Evolutionary conservation across 164 flowering plant species (phyloP).

Genomic region (Umbilicus rupestris): DNA sequence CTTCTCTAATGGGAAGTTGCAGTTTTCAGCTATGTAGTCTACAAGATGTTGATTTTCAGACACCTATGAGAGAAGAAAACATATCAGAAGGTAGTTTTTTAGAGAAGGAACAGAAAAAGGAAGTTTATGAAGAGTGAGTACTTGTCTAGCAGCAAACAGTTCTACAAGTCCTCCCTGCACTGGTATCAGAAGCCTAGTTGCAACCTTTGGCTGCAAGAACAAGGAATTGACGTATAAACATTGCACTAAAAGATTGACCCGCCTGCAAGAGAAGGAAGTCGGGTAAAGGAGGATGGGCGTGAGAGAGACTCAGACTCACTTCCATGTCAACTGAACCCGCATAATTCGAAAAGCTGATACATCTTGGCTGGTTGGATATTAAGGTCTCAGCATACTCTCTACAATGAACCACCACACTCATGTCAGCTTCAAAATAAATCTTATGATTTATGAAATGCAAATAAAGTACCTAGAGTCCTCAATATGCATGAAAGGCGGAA

Average conservation of each 20-base stretch:
- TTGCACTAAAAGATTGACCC: neutral
- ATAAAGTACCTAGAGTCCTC: conserved; percentile 48
- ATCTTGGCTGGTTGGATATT: conserved; percentile 52
- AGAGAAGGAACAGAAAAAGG: too few species aligned
- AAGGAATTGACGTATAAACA: neutral
- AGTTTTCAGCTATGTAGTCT: conserved; percentile 39
- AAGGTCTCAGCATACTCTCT: conserved; percentile 52
- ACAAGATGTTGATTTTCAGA: conserved; percentile 47
- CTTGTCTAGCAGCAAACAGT: conserved; percentile 52
- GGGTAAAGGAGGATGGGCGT: neutral
- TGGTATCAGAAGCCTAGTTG: conserved; percentile 57
- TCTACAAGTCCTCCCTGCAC: conserved; percentile 52
- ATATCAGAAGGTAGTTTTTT: neutral
- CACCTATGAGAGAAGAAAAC: conserved; percentile 23
- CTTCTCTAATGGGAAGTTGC: conserved; percentile 31
- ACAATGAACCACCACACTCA: too few species aligned
- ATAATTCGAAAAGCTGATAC: conserved; percentile 40
- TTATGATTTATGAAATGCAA: neutral
- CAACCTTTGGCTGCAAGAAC: conserved; percentile 34
- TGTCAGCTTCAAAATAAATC: neutral
- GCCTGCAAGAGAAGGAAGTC: neutral
- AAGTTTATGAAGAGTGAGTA: conserved; percentile 15
- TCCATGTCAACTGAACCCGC: conserved; percentile 23
- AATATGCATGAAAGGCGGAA: conserved; percentile 54
- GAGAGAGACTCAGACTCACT: conserved; percentile 18